phyloP scores from a whole-genome alignment of 139 green algal genomes.

The Nannochloris sp. region DNA sequence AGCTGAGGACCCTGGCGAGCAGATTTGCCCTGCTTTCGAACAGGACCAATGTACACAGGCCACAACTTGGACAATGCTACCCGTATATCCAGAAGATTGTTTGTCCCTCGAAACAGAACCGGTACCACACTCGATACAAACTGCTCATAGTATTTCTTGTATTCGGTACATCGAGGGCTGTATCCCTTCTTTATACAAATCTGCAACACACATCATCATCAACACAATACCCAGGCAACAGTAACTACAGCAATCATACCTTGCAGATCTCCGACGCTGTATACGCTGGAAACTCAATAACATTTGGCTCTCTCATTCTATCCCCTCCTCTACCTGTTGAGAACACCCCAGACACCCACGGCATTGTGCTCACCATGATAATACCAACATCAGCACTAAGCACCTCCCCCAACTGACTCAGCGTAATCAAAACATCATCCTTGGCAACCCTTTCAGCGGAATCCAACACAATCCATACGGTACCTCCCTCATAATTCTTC shows the following conservation, averaged over 20 bases:
- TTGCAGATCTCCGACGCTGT: no score
- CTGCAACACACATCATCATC: background rate
- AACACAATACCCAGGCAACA: no score
- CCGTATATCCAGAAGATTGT: background rate
- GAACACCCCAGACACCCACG: constrained; percentile 24
- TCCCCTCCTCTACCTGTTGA: background rate
- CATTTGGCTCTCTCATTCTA: background rate
- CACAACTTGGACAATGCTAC: background rate
- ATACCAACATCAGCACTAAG: constrained; percentile 15
- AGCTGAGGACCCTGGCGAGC: background rate
- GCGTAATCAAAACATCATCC: constrained; percentile 13
- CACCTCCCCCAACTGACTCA: constrained; percentile 18
- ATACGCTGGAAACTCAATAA: background rate
- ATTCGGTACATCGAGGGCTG: background rate
- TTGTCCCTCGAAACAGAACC: background rate
- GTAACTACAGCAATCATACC: no score
- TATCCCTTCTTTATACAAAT: background rate
- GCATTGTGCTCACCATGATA: constrained; percentile 23
- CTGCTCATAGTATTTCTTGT: background rate
- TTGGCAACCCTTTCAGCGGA: constrained; percentile 25
- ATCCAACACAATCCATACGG: constrained; percentile 29
- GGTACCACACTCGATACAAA: background rate
- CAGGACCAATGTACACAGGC: background rate
- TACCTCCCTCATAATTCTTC: background rate
- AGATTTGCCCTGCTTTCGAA: background rate